phyloP scores from a whole-genome alignment of 805 yeast genomes.

The Tetrapisispora fleetii region DNA sequence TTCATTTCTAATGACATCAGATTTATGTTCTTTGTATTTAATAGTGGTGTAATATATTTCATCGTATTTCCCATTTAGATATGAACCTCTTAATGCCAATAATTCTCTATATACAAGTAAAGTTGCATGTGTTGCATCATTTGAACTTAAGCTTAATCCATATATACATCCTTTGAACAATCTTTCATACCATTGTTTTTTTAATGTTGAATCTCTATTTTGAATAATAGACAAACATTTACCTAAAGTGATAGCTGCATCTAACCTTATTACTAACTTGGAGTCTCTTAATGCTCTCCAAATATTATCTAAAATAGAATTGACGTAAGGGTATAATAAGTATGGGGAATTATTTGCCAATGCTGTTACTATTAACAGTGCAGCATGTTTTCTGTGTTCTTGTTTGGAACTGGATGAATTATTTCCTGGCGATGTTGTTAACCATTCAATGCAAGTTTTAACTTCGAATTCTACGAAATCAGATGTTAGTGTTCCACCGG shows the following conservation, averaged over 20 bases:
- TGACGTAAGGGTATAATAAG: conserved; percentile 64
- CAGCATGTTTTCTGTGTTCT: conserved; percentile 83
- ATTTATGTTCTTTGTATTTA: conserved; percentile 67
- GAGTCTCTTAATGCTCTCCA: conserved; percentile 84
- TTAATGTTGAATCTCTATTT: conserved; percentile 61
- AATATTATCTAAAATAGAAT: conserved; percentile 67
- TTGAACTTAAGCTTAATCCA: conserved; percentile 42
- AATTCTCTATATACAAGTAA: conserved; percentile 74
- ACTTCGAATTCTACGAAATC: conserved; percentile 92
- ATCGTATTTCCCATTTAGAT: conserved; percentile 61
- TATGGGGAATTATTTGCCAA: conserved; percentile 85
- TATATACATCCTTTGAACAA: conserved; percentile 58
- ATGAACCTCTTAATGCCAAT: conserved; percentile 59
- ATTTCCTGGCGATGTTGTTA: conserved; percentile 43
- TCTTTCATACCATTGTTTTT: conserved; percentile 66
- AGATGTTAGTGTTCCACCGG: conserved; percentile 82
- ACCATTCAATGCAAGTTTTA: conserved; percentile 81
- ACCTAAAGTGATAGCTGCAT: conserved; percentile 73
- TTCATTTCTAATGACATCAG: conserved; percentile 67
- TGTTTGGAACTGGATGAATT: conserved; percentile 51
- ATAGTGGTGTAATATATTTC: conserved; percentile 68
- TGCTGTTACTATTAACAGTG: conserved; percentile 71
- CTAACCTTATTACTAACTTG: conserved; percentile 63
- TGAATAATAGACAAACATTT: conserved; percentile 71
- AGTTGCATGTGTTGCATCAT: conserved; percentile 81